Percentiles rank a stretch among this genome's conserved stretches.
phyloP scores from a whole-genome alignment of 768 basidiomycete genomes.

The Trametes villosa region DNA sequence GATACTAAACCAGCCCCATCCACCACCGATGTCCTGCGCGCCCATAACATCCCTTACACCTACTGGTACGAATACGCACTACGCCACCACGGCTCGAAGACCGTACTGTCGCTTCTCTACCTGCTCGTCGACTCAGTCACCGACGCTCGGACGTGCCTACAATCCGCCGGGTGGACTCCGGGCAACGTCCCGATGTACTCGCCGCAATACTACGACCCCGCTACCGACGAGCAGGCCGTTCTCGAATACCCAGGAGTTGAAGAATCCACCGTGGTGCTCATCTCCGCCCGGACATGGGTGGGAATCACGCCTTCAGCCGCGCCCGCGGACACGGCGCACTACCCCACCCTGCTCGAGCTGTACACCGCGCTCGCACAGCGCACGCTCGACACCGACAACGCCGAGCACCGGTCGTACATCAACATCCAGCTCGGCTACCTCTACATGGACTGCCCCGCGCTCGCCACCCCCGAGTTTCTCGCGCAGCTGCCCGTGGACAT shows the following conservation, averaged over 20 bases:
- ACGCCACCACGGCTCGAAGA: slow-evolving; percentile 6
- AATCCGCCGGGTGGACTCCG: background rate
- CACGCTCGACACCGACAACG: background rate
- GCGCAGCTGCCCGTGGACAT: background rate
- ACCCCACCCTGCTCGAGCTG: background rate
- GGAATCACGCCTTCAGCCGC: background rate
- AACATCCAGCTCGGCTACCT: background rate
- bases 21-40: background rate
- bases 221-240: background rate
- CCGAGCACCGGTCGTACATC: background rate
- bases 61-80: slow-evolving; percentile 11
- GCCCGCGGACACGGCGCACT: background rate
- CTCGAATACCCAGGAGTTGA: background rate
- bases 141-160: background rate
- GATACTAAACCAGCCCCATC: too few species aligned
- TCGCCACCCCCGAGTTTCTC: background rate
- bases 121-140: background rate
- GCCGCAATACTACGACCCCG: background rate
- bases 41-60: background rate
- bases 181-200: background rate
- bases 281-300: background rate
- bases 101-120: background rate
- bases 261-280: background rate
- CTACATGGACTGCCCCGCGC: background rate
- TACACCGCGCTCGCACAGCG: slow-evolving; percentile 5